These are phyloP conservation scores for Dothidotthia symphoricarpi DNA, from an alignment of 2,329 filamentous ascomycete species.

Conservation along the genomic window DNA sequence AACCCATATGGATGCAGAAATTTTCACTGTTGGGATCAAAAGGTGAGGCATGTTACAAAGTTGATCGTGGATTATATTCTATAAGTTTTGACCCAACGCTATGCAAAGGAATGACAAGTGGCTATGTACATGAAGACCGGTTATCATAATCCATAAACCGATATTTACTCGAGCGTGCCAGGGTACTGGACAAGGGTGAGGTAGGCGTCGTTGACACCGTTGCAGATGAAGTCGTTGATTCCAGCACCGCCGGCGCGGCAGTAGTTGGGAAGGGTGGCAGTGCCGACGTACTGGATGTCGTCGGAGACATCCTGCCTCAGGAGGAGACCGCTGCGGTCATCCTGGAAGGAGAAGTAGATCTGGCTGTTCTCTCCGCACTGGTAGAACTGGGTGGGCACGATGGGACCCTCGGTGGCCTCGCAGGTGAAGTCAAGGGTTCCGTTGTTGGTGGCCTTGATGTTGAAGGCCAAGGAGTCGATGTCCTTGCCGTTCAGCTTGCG, in stretches of 20 bases:
- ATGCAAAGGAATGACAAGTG: too few species aligned
- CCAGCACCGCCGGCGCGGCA: conserved; percentile 17
- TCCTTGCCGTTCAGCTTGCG: conserved; percentile 21
- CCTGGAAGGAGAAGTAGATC: conserved; percentile 15
- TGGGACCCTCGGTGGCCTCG: conserved; percentile 1
- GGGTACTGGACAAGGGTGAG: conserved; percentile 40
- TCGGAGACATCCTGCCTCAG: conserved; percentile 14
- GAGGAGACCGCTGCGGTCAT: conserved; percentile 13
- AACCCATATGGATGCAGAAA: too few species aligned
- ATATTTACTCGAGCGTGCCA: conserved; percentile 4
- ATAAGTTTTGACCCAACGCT: too few species aligned
- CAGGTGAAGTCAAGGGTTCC: conserved; percentile 14
- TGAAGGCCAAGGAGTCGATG: conserved; percentile 16
- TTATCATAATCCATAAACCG: too few species aligned
- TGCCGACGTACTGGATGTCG: conserved; percentile 11
- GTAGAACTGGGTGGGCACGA: conserved; percentile 15
- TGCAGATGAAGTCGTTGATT: conserved; percentile 65
- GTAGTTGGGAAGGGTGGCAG: conserved; percentile 12
- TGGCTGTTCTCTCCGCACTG: conserved; percentile 13
- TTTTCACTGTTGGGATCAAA: too few species aligned
- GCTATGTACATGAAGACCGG: too few species aligned
- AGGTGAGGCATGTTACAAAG: too few species aligned
- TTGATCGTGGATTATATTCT: too few species aligned
- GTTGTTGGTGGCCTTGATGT: conserved; percentile 16
- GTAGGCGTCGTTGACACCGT: conserved; percentile 62